Evolutionary conservation across 169 alveolate genomes (phyloP).

Genomic region (Plasmodium reichenowi): DNA sequence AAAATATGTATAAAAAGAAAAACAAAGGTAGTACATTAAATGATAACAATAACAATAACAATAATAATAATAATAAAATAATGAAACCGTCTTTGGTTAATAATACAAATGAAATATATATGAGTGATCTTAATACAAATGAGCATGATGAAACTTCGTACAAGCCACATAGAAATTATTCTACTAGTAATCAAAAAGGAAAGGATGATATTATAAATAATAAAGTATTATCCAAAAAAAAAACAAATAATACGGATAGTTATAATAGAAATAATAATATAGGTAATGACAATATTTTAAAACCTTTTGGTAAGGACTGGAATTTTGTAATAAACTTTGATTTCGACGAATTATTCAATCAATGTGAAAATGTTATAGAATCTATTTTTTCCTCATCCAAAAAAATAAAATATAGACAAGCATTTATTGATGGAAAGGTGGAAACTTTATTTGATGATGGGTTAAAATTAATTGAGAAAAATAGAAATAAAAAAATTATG

Average conservation of each 20-base stretch:
- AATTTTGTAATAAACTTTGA: conserved; percentile 56
- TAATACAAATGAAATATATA: too few species aligned
- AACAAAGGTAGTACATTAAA: too few species aligned
- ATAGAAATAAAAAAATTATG: conserved; percentile 71
- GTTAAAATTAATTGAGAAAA: conserved; percentile 73
- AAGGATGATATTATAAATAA: background rate
- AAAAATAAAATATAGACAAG: conserved; percentile 76
- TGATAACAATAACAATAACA: too few species aligned
- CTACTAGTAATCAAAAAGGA: too few species aligned
- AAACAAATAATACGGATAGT: background rate
- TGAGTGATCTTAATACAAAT: too few species aligned
- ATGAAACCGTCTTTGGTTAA: too few species aligned
- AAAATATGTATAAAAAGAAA: too few species aligned
- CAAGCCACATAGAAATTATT: too few species aligned
- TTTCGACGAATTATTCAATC: conserved; percentile 71
- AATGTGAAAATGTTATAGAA: conserved; percentile 73
- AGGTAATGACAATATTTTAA: conserved; percentile 3
- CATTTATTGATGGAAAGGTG: conserved; percentile 75
- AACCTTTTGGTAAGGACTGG: conserved; percentile 76
- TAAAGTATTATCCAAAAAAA: background rate
- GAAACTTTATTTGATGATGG: conserved; percentile 78
- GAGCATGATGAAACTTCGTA: too few species aligned
- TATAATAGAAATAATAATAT: background rate
- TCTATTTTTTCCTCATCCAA: conserved; percentile 60
- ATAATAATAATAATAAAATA: too few species aligned